These are phyloP conservation scores for Incumbomyces lentus DNA, from an alignment of 2,329 filamentous ascomycete species.

Conservation along the genomic window DNA sequence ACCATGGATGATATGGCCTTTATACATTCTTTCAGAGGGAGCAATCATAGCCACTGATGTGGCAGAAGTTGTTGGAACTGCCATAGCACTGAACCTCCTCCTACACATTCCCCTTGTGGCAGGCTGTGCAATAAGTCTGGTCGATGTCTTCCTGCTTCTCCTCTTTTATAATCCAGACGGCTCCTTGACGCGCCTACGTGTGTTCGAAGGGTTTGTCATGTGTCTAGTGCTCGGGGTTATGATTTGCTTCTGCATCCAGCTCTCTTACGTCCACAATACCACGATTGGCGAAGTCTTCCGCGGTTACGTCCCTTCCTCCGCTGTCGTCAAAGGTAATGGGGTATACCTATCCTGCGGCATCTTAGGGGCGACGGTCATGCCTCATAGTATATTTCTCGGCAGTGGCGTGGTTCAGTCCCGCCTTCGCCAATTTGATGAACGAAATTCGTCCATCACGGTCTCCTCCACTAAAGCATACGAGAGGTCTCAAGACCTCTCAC, in stretches of 20 bases:
- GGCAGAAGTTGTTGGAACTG: conserved; percentile 52
- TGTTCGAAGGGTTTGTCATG: conserved; percentile 47
- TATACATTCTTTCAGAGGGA: conserved; percentile 55
- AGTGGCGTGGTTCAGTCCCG: conserved; percentile 47
- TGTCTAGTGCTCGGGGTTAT: conserved; percentile 45
- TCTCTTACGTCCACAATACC: conserved; percentile 41
- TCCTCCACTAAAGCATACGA: conserved; percentile 22
- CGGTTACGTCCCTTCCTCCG: conserved; percentile 45
- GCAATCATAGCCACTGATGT: conserved; percentile 65
- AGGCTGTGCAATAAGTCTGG: conserved; percentile 47
- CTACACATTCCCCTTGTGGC: conserved; percentile 44
- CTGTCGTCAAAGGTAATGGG: conserved; percentile 42
- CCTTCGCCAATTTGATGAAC: conserved; percentile 38
- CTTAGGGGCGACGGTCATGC: conserved; percentile 47
- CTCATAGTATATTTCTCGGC: conserved; percentile 49
- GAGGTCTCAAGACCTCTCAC: conserved; percentile 34
- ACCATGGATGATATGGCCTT: conserved; percentile 50
- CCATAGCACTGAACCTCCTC: conserved; percentile 47
- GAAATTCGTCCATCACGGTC: conserved; percentile 25
- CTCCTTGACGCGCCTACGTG: conserved; percentile 40
- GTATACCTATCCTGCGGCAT: conserved; percentile 46
- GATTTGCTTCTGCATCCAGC: conserved; percentile 48
- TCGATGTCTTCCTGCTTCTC: conserved; percentile 47
- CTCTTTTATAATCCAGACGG: conserved; percentile 45
- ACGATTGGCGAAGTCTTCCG: conserved; percentile 43